Evolutionary conservation across 345 rosid genomes (phyloP).

Genomic region (Schrenkiella parvula): DNA sequence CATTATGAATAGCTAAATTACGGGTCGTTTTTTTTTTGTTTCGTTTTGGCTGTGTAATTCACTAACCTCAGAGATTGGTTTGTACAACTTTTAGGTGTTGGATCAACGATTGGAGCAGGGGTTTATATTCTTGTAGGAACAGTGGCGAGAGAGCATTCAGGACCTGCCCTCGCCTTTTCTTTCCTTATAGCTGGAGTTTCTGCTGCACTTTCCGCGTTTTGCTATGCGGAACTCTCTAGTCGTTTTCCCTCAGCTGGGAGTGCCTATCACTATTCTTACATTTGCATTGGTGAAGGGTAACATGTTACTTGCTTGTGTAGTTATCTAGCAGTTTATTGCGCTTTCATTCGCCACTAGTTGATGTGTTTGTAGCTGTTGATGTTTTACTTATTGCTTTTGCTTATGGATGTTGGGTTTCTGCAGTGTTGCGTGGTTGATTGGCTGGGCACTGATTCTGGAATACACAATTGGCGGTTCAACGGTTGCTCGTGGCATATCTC

Average conservation of each 20-base stretch:
- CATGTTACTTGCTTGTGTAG: not conserved
- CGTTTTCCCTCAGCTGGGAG: slow-evolving; percentile 99
- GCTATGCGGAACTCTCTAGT: slow-evolving; percentile 91
- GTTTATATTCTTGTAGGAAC: slow-evolving; percentile 98
- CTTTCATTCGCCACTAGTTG: not conserved
- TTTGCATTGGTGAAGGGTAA: slow-evolving; percentile 95
- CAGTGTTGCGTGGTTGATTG: slow-evolving; percentile 91
- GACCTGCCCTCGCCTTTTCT: slow-evolving; percentile 86
- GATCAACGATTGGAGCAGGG: slow-evolving; percentile 97
- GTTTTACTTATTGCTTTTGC: not conserved
- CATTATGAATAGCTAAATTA: not conserved
- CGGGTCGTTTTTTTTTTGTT: not conserved
- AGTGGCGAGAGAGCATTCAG: slow-evolving; percentile 97
- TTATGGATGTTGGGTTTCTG: not conserved
- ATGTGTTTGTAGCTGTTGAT: not conserved
- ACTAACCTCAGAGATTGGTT: not conserved
- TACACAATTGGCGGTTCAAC: slow-evolving; percentile 94
- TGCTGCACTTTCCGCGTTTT: slow-evolving; percentile 89
- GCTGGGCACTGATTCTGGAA: slow-evolving; percentile 91
- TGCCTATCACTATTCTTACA: slow-evolving; percentile 94
- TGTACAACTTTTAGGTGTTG: slow-evolving; percentile 57
- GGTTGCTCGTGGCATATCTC: slow-evolving; percentile 91
- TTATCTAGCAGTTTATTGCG: not conserved
- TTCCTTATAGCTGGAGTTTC: slow-evolving; percentile 92
- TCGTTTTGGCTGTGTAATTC: not conserved